Evolutionary conservation across 192 early-diverging fungal genomes (phyloP), one percentile per base, ranked within the genome.

Genomic region (Lobosporangium transversale): DNA sequence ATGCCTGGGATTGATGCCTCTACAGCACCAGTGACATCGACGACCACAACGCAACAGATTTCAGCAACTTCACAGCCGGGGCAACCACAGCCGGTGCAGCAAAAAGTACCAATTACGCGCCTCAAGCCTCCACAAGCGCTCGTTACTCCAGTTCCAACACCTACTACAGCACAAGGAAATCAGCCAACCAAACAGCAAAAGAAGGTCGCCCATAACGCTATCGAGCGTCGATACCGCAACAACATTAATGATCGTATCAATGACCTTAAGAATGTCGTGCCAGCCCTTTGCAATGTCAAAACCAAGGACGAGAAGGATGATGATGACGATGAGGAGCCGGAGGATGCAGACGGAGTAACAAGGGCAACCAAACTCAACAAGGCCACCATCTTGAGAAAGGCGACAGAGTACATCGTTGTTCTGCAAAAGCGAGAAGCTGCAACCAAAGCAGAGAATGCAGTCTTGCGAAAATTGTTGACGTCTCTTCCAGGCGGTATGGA

Each of bases 221-320:
- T 98, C 31, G 96, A 98, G 78, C 87, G 92, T 29, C 87, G 93
- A 45, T 98, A 98, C 79, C 87, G 96, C 55, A 97, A 96, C 81
- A 98, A 98, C 84, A 95, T 98, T 73, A 98, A 98, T 84, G 93
- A 97, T 64, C 88, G 96, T 23, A 97, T 98, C 43, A 81, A 88
- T 37, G 94, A 97, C 42, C 84, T 98, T 14, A 91, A 91, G 56
- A 87, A 89, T 57, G 88, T 91, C 0, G 93, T 98, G 15, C 96
- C 96, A 3, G 94, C 94, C 1, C 82, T 98, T 10, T 81, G 85
- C 21, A 80, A 89, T 55, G 78, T 68, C 27, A 86, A 83, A 53
- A 78, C 83, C 44, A 86, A 85, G 42, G 85, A 86, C 4, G 83
- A 81, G 26, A 86, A 85, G 51, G 86, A 84, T n/a, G 86, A 88